A percentile compares a stretch with the other conserved stretches of the same genome.
Evolutionary conservation across 225 moss, liverwort and hornwort genomes (phyloP).

Genomic region (Polytrichum formosum): DNA sequence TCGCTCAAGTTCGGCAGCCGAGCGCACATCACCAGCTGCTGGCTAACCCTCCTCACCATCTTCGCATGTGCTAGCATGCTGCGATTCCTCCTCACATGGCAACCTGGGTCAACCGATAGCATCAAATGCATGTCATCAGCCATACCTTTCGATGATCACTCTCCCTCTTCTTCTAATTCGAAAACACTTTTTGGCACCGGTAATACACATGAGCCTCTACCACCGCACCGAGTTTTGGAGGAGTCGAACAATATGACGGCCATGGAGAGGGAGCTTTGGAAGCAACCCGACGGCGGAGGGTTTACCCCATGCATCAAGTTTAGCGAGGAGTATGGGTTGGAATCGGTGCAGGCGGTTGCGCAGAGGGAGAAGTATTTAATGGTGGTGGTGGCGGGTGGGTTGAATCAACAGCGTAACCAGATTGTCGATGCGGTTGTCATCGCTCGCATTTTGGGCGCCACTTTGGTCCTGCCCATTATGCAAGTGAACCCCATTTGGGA

Average conservation of each 20-base stretch:
- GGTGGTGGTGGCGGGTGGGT: conserved; percentile 58
- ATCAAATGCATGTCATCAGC: no score
- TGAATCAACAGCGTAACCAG: conserved; percentile 75
- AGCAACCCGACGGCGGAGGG: conserved; percentile 50
- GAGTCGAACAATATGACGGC: conserved; percentile 30
- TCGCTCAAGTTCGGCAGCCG: conserved; percentile 36
- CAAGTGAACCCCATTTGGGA: conserved; percentile 67
- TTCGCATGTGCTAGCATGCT: conserved; percentile 48
- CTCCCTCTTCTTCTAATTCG: no score
- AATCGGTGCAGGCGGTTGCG: conserved; percentile 11
- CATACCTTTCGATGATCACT: background rate
- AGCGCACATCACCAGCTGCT: conserved; percentile 44
- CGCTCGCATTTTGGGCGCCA: conserved; percentile 53
- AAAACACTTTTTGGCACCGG: no score
- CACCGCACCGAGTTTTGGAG: conserved; percentile 16
- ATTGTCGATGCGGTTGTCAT: conserved; percentile 71
- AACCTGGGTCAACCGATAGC: conserved; percentile 8
- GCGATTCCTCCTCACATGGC: conserved; percentile 34
- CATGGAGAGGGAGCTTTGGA: conserved; percentile 42
- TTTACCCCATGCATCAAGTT: conserved; percentile 44
- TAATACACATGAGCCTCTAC: conserved; percentile 12
- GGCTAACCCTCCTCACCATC: conserved; percentile 34
- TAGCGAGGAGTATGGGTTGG: conserved; percentile 14
- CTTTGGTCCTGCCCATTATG: conserved; percentile 63
- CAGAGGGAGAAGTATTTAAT: conserved; percentile 48